Percentiles rank a stretch among this genome's conserved stretches.
Conservation (phyloP, 2,329 filamentous ascomycete genomes). For the Alternaria hordeiaustralica region DNA sequence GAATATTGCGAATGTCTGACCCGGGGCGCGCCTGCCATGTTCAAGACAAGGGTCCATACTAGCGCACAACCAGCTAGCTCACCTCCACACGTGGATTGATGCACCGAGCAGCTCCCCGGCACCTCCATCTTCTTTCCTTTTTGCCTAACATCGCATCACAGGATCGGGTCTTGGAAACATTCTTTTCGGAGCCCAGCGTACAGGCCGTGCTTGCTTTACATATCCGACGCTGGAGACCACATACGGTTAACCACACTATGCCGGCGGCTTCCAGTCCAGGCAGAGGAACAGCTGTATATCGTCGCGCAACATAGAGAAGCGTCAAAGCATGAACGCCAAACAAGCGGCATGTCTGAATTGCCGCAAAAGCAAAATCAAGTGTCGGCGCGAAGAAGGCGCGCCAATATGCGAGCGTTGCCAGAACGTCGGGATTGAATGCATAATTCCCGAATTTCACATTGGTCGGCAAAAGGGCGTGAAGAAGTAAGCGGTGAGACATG, state of each 20-base stretch:
- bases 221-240: neutral
- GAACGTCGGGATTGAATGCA: constrained; percentile 65
- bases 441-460: constrained; percentile 72
- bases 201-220: neutral
- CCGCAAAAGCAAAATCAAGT: constrained; percentile 72
- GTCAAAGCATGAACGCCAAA: constrained; percentile 34
- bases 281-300: neutral
- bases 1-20: neutral
- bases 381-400: constrained; percentile 58
- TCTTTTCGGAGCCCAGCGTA: neutral
- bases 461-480: constrained; percentile 78
- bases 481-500: constrained; percentile 61
- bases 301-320: neutral
- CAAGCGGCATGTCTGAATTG: constrained; percentile 68
- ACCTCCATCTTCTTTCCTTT: neutral
- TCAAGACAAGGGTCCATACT: constrained; percentile 4
- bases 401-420: constrained; percentile 67
- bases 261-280: neutral
- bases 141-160: neutral
- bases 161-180: neutral
- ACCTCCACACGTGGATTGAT: neutral
- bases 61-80: constrained; percentile 4
- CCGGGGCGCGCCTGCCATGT: neutral
- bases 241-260: neutral
- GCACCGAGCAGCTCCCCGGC: neutral